phyloP scores from a whole-genome alignment of 768 basidiomycete species.

The Steccherinum ochraceum region DNA sequence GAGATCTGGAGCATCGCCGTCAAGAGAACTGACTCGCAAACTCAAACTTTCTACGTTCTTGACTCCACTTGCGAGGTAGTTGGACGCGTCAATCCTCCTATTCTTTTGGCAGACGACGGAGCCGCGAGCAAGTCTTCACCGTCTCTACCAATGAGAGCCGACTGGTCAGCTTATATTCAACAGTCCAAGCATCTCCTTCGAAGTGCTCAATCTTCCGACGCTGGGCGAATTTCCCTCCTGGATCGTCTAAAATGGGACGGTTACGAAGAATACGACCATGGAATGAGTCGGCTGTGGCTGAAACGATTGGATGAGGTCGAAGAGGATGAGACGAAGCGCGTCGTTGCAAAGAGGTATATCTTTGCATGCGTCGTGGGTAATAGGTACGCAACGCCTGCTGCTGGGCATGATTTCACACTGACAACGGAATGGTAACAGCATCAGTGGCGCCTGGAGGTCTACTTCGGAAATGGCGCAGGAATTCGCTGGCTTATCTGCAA shows the following conservation, averaged over 20 bases:
- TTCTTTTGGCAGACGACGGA: too few species aligned
- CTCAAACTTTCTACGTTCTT: conserved; percentile 47
- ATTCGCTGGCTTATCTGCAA: conserved; percentile 43
- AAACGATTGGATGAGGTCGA: conserved; percentile 38
- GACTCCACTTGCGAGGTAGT: conserved; percentile 72
- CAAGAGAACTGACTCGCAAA: conserved; percentile 5
- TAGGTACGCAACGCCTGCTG: conserved; percentile 37
- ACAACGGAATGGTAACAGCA: conserved; percentile 27
- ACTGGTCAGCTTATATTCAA: conserved; percentile 61
- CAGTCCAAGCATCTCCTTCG: too few species aligned
- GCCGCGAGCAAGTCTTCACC: too few species aligned
- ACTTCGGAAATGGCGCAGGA: conserved; percentile 67
- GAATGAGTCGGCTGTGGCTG: conserved; percentile 66
- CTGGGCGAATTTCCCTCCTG: conserved; percentile 21
- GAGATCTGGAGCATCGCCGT: conserved; percentile 58
- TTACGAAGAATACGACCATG: conserved; percentile 61
- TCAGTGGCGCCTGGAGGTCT: conserved; percentile 68
- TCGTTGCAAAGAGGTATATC: conserved; percentile 57
- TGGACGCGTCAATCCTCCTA: conserved; percentile 25
- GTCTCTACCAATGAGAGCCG: conserved; percentile 35
- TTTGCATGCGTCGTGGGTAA: conserved; percentile 69
- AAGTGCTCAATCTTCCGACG: conserved; percentile 8
- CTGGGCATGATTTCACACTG: background rate
- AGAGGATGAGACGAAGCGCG: conserved; percentile 33
- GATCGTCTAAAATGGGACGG: conserved; percentile 57